phyloP scores from a whole-genome alignment of 2,329 filamentous ascomycete genomes.

The Exophiala calicioides region DNA sequence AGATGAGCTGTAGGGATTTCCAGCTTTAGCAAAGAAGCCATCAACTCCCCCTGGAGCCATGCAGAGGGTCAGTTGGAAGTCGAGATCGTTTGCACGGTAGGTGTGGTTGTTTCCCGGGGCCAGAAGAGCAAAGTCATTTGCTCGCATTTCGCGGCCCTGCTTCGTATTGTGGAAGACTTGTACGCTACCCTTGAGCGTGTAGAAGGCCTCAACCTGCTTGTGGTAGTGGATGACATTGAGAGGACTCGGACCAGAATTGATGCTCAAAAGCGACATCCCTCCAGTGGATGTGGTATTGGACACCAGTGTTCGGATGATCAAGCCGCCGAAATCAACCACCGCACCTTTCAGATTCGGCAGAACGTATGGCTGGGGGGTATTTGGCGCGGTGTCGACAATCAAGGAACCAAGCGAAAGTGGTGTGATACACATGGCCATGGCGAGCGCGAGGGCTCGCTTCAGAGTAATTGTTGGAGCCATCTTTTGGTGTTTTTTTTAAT shows the following conservation, averaged over 20 bases:
- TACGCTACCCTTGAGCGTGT: constrained; percentile 24
- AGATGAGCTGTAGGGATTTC: constrained; percentile 17
- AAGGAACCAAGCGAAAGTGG: too few relatives aligned
- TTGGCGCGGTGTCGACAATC: constrained; percentile 21
- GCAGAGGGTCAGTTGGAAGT: constrained; percentile 21
- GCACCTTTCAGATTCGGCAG: constrained; percentile 24
- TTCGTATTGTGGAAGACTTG: constrained; percentile 27
- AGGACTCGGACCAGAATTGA: constrained; percentile 20
- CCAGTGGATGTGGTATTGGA: constrained; percentile 22
- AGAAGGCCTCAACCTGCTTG: constrained; percentile 26
- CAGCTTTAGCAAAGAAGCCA: constrained; percentile 20
- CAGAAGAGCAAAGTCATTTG: constrained; percentile 26
- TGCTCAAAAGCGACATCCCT: constrained; percentile 19
- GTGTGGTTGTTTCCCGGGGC: constrained; percentile 28
- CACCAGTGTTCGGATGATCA: constrained; percentile 25
- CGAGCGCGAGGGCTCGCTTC: too few relatives aligned
- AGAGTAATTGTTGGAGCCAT: too few relatives aligned
- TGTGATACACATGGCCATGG: too few relatives aligned
- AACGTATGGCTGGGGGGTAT: constrained; percentile 23
- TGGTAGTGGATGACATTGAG: constrained; percentile 25
- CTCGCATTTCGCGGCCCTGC: constrained; percentile 21
- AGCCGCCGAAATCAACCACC: constrained; percentile 24
- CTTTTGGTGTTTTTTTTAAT: too few relatives aligned
- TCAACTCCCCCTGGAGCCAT: constrained; percentile 26
- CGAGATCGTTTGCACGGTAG: constrained; percentile 24